Evolutionary conservation across 2,329 filamentous ascomycete genomes (phyloP), one percentile per base, ranked within the genome.

Genomic region (Arthroderma sp.): DNA sequence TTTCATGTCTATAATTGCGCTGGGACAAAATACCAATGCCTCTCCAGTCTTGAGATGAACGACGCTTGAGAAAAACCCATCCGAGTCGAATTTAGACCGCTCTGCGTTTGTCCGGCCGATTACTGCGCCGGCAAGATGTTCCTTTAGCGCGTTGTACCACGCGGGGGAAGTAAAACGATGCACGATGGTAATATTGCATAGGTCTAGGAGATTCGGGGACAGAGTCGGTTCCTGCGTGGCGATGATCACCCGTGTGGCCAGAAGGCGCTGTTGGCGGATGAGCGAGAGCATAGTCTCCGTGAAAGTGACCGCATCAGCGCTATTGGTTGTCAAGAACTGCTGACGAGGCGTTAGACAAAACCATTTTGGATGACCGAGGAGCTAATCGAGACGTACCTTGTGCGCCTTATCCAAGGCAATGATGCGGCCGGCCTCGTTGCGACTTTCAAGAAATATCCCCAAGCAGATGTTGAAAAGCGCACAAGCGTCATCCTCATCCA

Each of bases 191-290:
- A 83, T 65, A 1, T 76, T 79, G 58, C 80, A 86, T 0, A 89
- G 66, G 43, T 86, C 82, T 0, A 89, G 69, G 0, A 91, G 69
- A 10, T 72, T 70, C 0, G 78, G 75, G 0, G 79, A 80, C 3
- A 88, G 70, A 0, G 81, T 85, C 0, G 83, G 84, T 54, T 89
- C 84, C 56, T 91, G 83, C 0, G 83, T 89, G 0, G 82, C 79
- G 30, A 89, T 79, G 36, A 89, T 57, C 4, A 87, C 68, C 0
- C 83, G 72, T 0, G 74, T 70, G 0, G 72, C 83, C 1, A 78
- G 62, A 55, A 89, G 84, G 0, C 83, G 77, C 59, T 89, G 83
- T 11, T 81, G 68, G 0, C 83, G 74, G 51, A 89, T 81, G 0
- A 75, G 73, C 0, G 69, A 66, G 0, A 85, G 65, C 0, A 88